Conservation (phyloP, 768 basidiomycete species). For the Pisolithus sp. region DNA sequence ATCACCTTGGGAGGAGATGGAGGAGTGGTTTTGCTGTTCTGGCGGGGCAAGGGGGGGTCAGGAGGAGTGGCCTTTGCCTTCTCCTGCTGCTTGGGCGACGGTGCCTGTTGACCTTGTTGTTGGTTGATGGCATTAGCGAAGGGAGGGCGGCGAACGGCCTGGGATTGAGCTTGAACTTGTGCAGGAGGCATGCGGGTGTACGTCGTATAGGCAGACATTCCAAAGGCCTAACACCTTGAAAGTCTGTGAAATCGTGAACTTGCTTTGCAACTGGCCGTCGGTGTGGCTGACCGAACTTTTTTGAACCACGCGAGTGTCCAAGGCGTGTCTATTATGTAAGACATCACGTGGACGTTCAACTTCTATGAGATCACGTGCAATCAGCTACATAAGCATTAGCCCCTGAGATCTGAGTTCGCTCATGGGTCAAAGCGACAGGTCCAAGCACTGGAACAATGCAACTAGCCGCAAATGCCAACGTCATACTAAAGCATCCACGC, state of each 20-base stretch:
- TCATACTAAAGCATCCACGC: neutral
- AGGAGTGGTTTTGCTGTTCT: slow-evolving; percentile 76
- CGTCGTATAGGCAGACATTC: slow-evolving; percentile 31
- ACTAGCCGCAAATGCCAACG: neutral
- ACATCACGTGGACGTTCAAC: slow-evolving; percentile 26
- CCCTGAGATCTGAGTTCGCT: neutral
- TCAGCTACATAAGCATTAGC: neutral
- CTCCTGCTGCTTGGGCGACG: slow-evolving; percentile 33
- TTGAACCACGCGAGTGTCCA: slow-evolving; percentile 8
- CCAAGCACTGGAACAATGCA: slow-evolving; percentile 3
- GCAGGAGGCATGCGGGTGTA: slow-evolving; percentile 31
- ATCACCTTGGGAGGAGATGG: slow-evolving; percentile 79
- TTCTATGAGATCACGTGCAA: slow-evolving; percentile 18
- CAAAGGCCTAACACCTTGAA: slow-evolving; percentile 45
- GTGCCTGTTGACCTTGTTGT: slow-evolving; percentile 23
- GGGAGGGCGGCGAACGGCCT: slow-evolving; percentile 34
- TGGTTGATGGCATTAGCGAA: slow-evolving; percentile 37
- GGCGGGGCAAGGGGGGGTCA: slow-evolving; percentile 69
- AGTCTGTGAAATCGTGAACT: slow-evolving; percentile 10
- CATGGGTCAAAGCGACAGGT: slow-evolving; percentile 2
- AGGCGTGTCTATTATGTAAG: slow-evolving; percentile 28
- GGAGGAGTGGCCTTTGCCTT: slow-evolving; percentile 33
- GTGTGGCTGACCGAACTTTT: slow-evolving; percentile 7
- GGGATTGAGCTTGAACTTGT: slow-evolving; percentile 18
- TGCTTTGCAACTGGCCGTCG: slow-evolving; percentile 1